Evolutionary conservation across 2,329 filamentous ascomycete species (phyloP).

Genomic region (Scedosporium boydii): DNA sequence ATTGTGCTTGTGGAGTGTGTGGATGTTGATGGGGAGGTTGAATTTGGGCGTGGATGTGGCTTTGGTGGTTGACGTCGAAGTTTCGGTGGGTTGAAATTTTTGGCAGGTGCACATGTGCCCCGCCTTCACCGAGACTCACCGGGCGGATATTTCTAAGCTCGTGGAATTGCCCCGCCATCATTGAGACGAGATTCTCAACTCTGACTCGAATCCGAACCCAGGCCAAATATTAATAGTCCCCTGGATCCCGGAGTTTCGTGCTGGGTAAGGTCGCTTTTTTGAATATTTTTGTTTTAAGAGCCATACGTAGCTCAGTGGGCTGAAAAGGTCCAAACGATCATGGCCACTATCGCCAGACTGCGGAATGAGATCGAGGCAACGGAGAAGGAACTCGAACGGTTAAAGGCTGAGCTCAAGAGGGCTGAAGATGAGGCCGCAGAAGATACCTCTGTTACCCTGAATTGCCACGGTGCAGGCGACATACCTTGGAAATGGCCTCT

Average conservation of each 20-base stretch:
- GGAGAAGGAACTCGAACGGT: conserved; percentile 35
- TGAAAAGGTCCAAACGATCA: background rate
- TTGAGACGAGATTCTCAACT: conserved; percentile 22
- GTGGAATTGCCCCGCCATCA: background rate
- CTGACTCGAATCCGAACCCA: conserved; percentile 1
- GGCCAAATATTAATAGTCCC: no score
- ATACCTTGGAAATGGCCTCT: conserved; percentile 57
- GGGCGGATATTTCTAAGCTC: background rate
- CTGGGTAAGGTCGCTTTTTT: no score
- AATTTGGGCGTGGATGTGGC: background rate
- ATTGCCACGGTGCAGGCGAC: background rate
- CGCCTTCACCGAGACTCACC: conserved; percentile 5
- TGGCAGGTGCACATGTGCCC: background rate
- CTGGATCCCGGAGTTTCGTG: no score
- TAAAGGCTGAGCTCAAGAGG: conserved; percentile 31
- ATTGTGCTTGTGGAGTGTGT: background rate
- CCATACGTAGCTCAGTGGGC: no score
- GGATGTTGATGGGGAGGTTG: background rate
- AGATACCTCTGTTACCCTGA: background rate
- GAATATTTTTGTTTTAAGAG: background rate
- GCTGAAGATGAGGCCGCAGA: background rate
- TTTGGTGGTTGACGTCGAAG: background rate
- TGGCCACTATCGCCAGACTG: conserved; percentile 25
- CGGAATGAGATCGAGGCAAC: conserved; percentile 34
- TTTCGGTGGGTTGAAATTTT: background rate